These are phyloP conservation scores for Hypoxylon sp. DNA, from an alignment of 2,329 filamentous ascomycete genomes.

Conservation along the genomic window DNA sequence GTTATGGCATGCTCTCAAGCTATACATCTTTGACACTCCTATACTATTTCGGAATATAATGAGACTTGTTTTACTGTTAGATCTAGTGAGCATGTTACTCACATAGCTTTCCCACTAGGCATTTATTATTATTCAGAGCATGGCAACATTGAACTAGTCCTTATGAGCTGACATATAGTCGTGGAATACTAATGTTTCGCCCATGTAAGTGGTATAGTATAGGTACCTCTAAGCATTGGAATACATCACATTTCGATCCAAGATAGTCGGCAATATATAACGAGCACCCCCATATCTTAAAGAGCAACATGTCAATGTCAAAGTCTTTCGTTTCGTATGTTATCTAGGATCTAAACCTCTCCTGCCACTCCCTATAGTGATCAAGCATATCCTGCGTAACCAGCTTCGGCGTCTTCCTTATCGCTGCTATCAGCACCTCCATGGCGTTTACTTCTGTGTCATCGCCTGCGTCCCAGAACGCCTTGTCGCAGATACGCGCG, in stretches of 20 bases:
- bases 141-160: not conserved
- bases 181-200: not conserved
- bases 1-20: not conserved
- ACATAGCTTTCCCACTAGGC: not conserved
- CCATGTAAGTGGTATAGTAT: not conserved
- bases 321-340: not conserved
- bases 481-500: slow-evolving; percentile 65
- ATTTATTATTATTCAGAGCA: not conserved
- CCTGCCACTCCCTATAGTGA: slow-evolving; percentile 58
- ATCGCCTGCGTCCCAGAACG: slow-evolving; percentile 57
- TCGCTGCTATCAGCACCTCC: slow-evolving; percentile 53
- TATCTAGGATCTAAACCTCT: slow-evolving; percentile 53
- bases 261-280: not conserved
- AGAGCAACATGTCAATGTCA: not conserved
- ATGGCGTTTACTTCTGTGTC: slow-evolving; percentile 35
- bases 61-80: not conserved
- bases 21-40: not conserved
- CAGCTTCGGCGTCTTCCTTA: slow-evolving; percentile 56
- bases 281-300: not conserved
- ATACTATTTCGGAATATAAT: not conserved
- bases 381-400: slow-evolving; percentile 57
- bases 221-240: not conserved
- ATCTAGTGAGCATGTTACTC: not conserved
- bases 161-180: not conserved
- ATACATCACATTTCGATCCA: not conserved